Base-by-base conservation (phyloP, 1,284 basidiomycete species). In the Ganoderma meredithae region DNA sequence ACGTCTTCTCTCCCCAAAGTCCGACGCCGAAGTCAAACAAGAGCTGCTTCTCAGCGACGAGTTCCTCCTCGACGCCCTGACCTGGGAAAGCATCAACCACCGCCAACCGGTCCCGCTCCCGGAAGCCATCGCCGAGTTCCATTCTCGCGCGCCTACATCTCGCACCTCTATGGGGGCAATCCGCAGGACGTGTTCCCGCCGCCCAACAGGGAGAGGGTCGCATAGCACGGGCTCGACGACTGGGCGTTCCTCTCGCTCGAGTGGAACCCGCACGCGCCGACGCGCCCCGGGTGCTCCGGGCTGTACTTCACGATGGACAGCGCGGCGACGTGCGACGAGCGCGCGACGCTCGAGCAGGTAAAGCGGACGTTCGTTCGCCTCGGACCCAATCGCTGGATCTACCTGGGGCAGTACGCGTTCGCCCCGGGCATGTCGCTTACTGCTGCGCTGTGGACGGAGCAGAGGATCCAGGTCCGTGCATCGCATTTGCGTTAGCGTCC, bases 101-200 rank as follows among this genome's bases (percentile, higher is more conserved):
- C 69, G 62, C 19, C 63, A 58, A 52, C 66, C 71, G 12, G 62
- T 72, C 59, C 49, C 66, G n/a, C 62, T 72, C 64, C 62, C 63
- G 1, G 36, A 44, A 19, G 33, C 39, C 5, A 66, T 72, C 47
- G 60, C 63, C 6, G 60, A 69, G 41, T 62, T 53, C 19, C 66
- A 10, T 67, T 80, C 15, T 64, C 76, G 0, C 72, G 81, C 10
- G 62, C 62, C 0, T 82, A 80, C 62, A 78, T 81, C 61, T 76
- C 77, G 5, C 67, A 72, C 2, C 60, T 63, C 2, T 83, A 77
- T 67, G 82, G 81, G 2, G 81, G 82, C 0, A 80, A 75, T 49
- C 60, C 72, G 0, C 75, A 78, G 36, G 52, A 67, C 0, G 78
- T 77, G 0, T 79, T 76, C 36, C 81, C 81, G 0, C 27, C 19